Base-by-base conservation (phyloP, 768 basidiomycete genomes). In the Coprinopsis strossmayeri region DNA sequence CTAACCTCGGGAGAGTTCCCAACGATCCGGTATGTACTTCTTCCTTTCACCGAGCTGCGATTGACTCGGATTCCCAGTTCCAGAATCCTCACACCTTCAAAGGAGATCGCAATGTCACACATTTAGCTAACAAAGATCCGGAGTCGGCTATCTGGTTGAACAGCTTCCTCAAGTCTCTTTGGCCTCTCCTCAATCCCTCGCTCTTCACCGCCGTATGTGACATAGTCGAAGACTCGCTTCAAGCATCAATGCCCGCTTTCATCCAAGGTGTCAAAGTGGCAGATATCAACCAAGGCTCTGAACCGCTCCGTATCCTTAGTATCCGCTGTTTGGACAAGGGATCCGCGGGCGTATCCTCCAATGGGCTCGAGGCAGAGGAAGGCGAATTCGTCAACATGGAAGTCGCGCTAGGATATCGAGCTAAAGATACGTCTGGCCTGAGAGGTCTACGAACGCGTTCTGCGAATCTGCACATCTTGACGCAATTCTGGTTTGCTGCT, bases 111-210 rank as follows among this genome's bases (percentile, higher is more conserved):
- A 38, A 47, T 42, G 27, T 41, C 48, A 51, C 53, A 55, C 34
- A 38, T 21, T 34, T 24, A 27, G 52, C 58, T 41, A 49, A n/a
- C n/a, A n/a, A 53, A 1, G 43, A 54, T 0, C 64, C 70, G 1
- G 72, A 74, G 57, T 61, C 66, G 3, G 68, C 70, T 17, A 47
- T 55, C 18, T 89, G 87, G 88, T 70, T 87, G 27, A 87, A 88
- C 61, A 66, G 77, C 3, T 61, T 87, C 44, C 63, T 84, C 21
- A 62, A 68, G 32, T 71, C 76, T 2, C 61, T 89, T 9, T 90
- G 88, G 87, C 84, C 85, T 0, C 73, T 87, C 49, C 66, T 88
- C 51, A 85, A 88, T 59, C 85, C 87, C 2, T 71, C 79, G 21
- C 68, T 88, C 43, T 81, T 83, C 62, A 65, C 64, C 5, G 66